Evolutionary conservation across 306 rosid species (phyloP).

Genomic region (Ochetophila trinervis): DNA sequence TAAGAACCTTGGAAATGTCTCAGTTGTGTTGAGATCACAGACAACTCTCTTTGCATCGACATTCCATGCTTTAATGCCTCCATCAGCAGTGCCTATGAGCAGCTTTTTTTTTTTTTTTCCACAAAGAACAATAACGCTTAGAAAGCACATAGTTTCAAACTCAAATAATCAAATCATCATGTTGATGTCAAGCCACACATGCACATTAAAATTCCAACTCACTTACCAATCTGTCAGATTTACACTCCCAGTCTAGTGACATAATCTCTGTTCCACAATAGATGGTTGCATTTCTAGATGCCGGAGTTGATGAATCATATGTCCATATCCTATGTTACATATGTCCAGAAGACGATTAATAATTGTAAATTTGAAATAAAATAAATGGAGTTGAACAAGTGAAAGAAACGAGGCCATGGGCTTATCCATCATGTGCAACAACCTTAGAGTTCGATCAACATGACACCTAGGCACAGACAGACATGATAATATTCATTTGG

Average conservation of each 20-base stretch:
- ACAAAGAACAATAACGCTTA: slow-evolving; percentile 36
- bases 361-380: slow-evolving; percentile 13
- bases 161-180: slow-evolving; percentile 13
- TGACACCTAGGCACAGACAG: background rate
- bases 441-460: slow-evolving; percentile 13
- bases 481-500: background rate
- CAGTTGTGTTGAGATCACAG: slow-evolving; percentile 82
- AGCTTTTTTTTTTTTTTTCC: slow-evolving; percentile 51
- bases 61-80: slow-evolving; percentile 95
- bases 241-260: slow-evolving; percentile 97
- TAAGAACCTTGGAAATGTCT: slow-evolving; percentile 77
- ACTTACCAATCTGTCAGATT: slow-evolving; percentile 94
- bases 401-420: background rate
- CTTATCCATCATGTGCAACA: slow-evolving; percentile 5
- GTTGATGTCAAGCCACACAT: slow-evolving; percentile 18
- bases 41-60: slow-evolving; percentile 97
- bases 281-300: slow-evolving; percentile 94
- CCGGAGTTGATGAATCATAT: slow-evolving; percentile 81
- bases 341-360: slow-evolving; percentile 16
- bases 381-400: slow-evolving; percentile 16
- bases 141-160: slow-evolving; percentile 22
- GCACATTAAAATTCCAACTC: slow-evolving; percentile 23
- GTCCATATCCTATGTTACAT: slow-evolving; percentile 79
- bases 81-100: slow-evolving; percentile 90
- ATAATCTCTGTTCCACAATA: slow-evolving; percentile 88